phyloP scores from a whole-genome alignment of 164 flowering plant genomes.

The Vitis riparia region DNA sequence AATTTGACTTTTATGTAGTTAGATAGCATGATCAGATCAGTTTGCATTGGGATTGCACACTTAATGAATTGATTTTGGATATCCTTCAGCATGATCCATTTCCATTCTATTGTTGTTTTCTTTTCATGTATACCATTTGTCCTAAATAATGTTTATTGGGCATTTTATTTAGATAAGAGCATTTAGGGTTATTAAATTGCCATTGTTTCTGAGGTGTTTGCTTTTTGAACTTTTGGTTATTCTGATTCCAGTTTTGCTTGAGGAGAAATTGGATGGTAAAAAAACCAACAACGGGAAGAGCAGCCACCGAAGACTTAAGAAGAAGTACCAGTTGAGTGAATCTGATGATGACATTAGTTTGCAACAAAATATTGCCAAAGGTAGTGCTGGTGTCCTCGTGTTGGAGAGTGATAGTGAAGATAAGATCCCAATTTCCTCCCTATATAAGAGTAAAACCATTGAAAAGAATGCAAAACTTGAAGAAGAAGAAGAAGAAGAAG shows the following conservation, averaged over 20 bases:
- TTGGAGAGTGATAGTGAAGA: conserved; percentile 30
- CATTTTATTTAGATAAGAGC: no score
- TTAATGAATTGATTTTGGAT: no score
- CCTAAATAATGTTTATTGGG: not conserved
- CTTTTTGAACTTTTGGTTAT: not conserved
- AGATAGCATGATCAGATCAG: no score
- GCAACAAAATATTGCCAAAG: not conserved
- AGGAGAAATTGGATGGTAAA: conserved; percentile 3
- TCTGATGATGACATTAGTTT: conserved; percentile 23
- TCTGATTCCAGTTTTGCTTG: not conserved
- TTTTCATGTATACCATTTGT: no score
- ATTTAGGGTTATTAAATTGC: no score
- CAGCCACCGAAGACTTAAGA: conserved; percentile 26
- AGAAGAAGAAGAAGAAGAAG: conserved; percentile 1
- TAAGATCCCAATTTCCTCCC: conserved; percentile 16
- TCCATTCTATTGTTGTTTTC: no score
- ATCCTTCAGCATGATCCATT: no score
- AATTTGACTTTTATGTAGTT: no score
- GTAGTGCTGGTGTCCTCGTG: not conserved
- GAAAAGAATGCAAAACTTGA: not conserved
- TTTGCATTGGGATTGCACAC: no score
- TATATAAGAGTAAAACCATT: conserved; percentile 2
- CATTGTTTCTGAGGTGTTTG: conserved; percentile 1
- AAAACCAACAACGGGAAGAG: conserved; percentile 14
- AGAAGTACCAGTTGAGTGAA: conserved; percentile 26